Percentiles rank a stretch among this genome's conserved stretches.
Evolutionary conservation across 257 asterid species (phyloP).

Genomic region (Avicennia marina): DNA sequence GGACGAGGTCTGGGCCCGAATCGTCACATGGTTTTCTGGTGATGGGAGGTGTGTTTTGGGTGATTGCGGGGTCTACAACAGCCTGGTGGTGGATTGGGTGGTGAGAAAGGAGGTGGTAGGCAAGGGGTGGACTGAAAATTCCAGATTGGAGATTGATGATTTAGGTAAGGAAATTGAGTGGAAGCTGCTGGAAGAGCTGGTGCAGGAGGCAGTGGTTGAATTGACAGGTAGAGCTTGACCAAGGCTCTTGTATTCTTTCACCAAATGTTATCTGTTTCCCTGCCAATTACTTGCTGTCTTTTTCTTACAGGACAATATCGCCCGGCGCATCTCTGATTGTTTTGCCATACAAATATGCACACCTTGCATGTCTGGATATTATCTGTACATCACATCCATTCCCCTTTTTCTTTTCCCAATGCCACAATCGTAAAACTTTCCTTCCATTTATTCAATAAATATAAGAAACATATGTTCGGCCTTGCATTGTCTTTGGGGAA

Average conservation of each 20-base stretch:
- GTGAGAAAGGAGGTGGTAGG: conserved; percentile 69
- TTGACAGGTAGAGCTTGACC: conserved; percentile 39
- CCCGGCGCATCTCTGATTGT: too few species aligned
- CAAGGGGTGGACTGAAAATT: conserved; percentile 55
- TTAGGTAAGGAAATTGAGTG: conserved; percentile 61
- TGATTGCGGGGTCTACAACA: conserved; percentile 42
- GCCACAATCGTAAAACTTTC: too few species aligned
- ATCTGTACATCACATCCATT: too few species aligned
- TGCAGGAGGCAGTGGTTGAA: conserved; percentile 58
- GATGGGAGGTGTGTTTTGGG: conserved; percentile 29
- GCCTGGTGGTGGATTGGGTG: conserved; percentile 60
- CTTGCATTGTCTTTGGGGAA: too few species aligned
- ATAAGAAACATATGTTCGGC: too few species aligned
- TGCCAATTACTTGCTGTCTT: too few species aligned
- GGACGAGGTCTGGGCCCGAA: conserved; percentile 67
- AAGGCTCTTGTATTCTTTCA: conserved; percentile 18
- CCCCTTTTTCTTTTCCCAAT: too few species aligned
- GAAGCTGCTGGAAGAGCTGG: conserved; percentile 66
- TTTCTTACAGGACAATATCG: too few species aligned
- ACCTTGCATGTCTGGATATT: too few species aligned
- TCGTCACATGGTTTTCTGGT: conserved; percentile 57
- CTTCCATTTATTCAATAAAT: too few species aligned
- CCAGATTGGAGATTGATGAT: conserved; percentile 49
- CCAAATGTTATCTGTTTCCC: too few species aligned
- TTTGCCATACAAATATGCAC: too few species aligned